Base-by-base conservation (phyloP, 75 land plant genomes). In the Cryptomeria japonica region DNA sequence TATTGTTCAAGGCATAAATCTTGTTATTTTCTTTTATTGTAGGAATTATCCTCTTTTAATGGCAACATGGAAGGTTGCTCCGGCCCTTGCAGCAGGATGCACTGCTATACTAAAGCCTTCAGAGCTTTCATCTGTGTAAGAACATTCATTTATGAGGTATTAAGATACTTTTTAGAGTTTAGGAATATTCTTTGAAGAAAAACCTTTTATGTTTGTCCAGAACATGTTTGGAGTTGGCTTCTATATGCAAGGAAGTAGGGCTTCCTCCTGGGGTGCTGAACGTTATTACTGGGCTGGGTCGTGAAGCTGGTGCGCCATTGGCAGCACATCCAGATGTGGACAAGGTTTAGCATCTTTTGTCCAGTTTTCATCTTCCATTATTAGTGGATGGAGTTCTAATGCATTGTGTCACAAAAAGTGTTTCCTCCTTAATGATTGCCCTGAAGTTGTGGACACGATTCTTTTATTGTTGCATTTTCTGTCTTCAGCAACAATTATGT, bases 21-120 rank as follows among this genome's bases (percentile, higher is more conserved):
- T 36, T 55, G 6, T 22, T 84, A 53, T 41, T 47, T 84, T 36
- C 55, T 80, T 87, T 46, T 87, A 37, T 86, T 91, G 84, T 82
- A 98, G 99, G 99, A 98, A 98, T 88, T 98, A 98, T 88, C 99
- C 99, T 36, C 88, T 98, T 12, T 89, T 98, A 91, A 96, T 98
- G 99, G 97, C 99, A 36, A 87, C 95, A 87, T 98, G 99, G 99
- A 98, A 98, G 89, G 99, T 98, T 87, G 99, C 99, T 70, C 96
- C 99, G 84, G 96, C 99, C 68, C 89, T 98, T 87, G 99, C 99
- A 87, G 99, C 99, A 87, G 99, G 99, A 0, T 98, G 99, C 85
- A 91, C 99, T 47, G 99, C 99, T 75, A 89, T 98, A 47, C 84
- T 98, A 85, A 98, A 98, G 90, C 99, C 99, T 31, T 98, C 99